phyloP scores from a whole-genome alignment of 2,329 filamentous ascomycete species.

The Colletotrichum gigasporum region DNA sequence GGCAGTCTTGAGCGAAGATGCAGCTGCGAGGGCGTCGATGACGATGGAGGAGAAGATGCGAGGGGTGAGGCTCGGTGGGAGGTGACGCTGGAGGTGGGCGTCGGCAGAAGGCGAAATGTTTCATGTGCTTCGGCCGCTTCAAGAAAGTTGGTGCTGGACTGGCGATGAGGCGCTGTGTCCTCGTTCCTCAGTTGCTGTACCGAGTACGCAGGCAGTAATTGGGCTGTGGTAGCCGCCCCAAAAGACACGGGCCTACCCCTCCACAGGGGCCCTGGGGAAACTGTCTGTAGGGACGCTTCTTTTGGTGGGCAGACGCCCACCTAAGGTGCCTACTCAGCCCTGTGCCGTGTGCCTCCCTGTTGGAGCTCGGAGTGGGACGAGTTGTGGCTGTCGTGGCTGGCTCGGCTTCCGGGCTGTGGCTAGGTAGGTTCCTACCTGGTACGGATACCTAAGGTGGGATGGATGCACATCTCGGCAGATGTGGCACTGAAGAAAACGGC shows the following conservation, averaged over 20 bases:
- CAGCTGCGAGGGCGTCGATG: background rate
- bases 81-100: constrained; percentile 13
- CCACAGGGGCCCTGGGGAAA: constrained; percentile 18
- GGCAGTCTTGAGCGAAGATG: no score
- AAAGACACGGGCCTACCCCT: background rate
- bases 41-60: background rate
- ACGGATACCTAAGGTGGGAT: no score
- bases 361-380: background rate
- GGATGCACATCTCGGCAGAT: no score
- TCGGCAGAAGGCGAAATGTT: constrained; percentile 11
- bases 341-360: no score
- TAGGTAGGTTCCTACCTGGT: no score
- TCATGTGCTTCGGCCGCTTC: constrained; percentile 27
- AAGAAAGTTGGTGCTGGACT: constrained; percentile 4
- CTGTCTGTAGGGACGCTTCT: background rate
- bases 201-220: background rate
- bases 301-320: no score
- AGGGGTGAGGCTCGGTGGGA: background rate
- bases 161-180: constrained; percentile 5
- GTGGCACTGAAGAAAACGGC: no score
- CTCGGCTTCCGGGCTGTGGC: no score
- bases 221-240: background rate
- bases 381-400: background rate
- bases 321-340: background rate
- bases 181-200: no score